Evolutionary conservation across 257 asterid genomes (phyloP), one percentile per base, ranked within the genome.

Genomic region (Solanum piurae): DNA sequence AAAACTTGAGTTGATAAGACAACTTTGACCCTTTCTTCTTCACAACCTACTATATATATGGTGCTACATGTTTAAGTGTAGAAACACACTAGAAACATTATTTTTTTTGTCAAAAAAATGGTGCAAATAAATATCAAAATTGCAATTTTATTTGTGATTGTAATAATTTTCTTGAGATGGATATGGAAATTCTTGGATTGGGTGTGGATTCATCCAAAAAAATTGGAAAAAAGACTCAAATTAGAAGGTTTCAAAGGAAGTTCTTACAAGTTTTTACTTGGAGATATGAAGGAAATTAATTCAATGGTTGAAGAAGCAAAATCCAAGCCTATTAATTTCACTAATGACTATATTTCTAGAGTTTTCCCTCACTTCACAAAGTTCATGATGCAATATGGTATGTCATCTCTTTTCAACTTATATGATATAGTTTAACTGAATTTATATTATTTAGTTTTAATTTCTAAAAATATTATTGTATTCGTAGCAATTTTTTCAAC

Each of bases 401-500:
- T 38, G 64, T 66, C n/a, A 2, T 4, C 25, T 5, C 5, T 2
- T 74, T 21, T 36, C 2, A 74, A 1, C 11, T 21, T 74, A 36
- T 20, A 36, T 21, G 18, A 74, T 0, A 21, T 36, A 74, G 31
- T 74, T 72, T 72, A 4, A 72, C 9, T 33, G 25, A 16, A 4
- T 7, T 31, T 14, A 29, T 62, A 23, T 23, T 62, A 3, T 71
- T 71, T 1, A 0, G 0, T 13, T 21, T 14, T 52, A 16, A 16
- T 16, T 52, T 71, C 0, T 1, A 3, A 31, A 69, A 31, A 31
- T 16, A 31, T 14, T 68, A 1, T 13, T 6, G 1, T 0, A 5
- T 25, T 12, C 0, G 0, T 60, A 9, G 0, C 13, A 0, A 0
- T 4, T 23, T 9, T 60, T 60, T 21, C 1, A 3, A 0, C 0